Base-by-base conservation (phyloP, 2,329 filamentous ascomycete species). In the Blastomyces parvus region DNA sequence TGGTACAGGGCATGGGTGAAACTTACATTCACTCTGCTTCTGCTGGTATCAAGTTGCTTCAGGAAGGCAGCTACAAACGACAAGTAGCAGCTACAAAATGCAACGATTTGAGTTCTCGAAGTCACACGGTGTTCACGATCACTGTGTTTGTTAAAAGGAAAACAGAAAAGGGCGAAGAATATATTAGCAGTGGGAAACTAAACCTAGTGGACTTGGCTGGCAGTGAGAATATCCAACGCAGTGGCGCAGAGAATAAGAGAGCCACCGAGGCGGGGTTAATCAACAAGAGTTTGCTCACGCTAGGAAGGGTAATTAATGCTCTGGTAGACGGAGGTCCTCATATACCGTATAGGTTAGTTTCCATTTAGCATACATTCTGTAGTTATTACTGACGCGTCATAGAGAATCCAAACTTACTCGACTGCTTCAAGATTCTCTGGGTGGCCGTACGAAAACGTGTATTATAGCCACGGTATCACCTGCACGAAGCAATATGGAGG, bases 21-120 rank as follows among this genome's bases (percentile, higher is more conserved):
- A 88, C 89, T 7, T 90, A 96, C 74, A 96, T 99, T 70, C 89
- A 90, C 72, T 89, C 82, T 67, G 92, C 94, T 0, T 82, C 84
- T 14, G 88, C 91, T 60, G 94, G 94, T 65, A 92, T 99, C 76
- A 89, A 90, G 76, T 83, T 97, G 66, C 84, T 99, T 56, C 90
- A 94, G 70, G 84, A 88, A 67, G 95, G 94, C 66, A 97, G 91
- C 75, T 83, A 94, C 77, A 96, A 92, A 76, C 88, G 94, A 59
- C 94, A 99, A 76, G 94, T 99, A n/a, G 95, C 94, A 6, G 91
- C 95, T 3, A 99, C 94, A n/a, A 97, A 97, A 77, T 99, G 94
- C 83, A 99, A 99, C 74, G 94, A 99, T 70, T 85, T 97, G 62
- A 97, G 92, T 77, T 97, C 92, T 70, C 87, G 94, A 74, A 96